These are phyloP conservation scores for Moricandia moricandioides DNA, from an alignment of 345 rosid species.

Conservation along the genomic window DNA sequence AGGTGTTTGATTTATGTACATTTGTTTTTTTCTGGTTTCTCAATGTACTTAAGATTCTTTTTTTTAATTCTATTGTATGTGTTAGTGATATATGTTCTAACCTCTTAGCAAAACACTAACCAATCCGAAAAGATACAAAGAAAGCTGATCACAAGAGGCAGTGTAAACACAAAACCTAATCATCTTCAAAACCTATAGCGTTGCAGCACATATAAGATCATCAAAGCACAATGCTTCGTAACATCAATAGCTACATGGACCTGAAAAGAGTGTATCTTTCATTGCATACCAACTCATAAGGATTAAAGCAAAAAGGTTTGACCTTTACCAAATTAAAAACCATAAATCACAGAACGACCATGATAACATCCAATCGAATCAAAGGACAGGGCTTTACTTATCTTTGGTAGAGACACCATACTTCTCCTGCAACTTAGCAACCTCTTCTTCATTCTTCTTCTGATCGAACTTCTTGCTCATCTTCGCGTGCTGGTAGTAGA, in stretches of 20 bases:
- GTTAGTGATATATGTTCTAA: constrained; percentile 25
- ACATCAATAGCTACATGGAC: background rate
- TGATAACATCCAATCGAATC: background rate
- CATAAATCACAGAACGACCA: constrained; percentile 4
- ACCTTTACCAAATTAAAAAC: constrained; percentile 17
- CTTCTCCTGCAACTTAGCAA: constrained; percentile 86
- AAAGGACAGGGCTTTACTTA: constrained; percentile 40
- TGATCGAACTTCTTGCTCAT: constrained; percentile 93
- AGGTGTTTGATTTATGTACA: constrained; percentile 22
- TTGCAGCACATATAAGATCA: background rate
- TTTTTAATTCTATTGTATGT: constrained; percentile 8
- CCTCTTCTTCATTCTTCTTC: constrained; percentile 90
- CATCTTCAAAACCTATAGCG: too few species aligned
- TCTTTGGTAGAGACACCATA: constrained; percentile 88
- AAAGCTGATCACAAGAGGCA: background rate
- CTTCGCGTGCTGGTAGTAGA: constrained; percentile 90
- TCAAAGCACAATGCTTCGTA: background rate
- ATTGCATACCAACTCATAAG: constrained; percentile 3
- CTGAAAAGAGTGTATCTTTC: constrained; percentile 1
- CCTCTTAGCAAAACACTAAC: background rate
- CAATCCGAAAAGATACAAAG: background rate
- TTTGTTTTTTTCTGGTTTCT: constrained; percentile 27
- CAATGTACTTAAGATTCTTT: constrained; percentile 16
- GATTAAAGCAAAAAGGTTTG: background rate
- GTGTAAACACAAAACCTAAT: too few species aligned